Conservation (phyloP, 768 basidiomycete genomes). For the Termitomyces sp. region DNA sequence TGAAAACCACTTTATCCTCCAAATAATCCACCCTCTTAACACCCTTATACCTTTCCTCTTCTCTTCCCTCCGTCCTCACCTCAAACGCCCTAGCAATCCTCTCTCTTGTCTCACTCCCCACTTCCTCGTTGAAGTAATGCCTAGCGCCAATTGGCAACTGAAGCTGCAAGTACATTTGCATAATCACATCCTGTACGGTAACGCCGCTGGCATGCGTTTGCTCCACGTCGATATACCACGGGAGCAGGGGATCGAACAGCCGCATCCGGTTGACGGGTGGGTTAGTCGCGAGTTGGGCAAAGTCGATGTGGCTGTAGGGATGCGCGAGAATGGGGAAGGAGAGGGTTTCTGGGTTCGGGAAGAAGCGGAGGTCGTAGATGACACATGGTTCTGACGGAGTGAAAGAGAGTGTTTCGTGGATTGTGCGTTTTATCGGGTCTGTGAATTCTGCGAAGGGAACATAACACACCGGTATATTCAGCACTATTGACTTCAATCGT, state of each 20-base stretch:
- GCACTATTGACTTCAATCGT: not conserved
- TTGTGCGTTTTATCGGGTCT: not conserved
- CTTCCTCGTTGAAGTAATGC: slow-evolving; percentile 60
- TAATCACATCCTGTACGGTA: slow-evolving; percentile 54
- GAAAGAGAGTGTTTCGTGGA: not conserved
- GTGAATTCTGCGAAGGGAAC: not conserved
- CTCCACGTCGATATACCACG: slow-evolving; percentile 65
- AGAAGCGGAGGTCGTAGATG: not conserved
- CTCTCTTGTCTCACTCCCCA: slow-evolving; percentile 43
- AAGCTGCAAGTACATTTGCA: slow-evolving; percentile 41
- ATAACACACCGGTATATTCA: not conserved
- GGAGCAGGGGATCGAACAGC: slow-evolving; percentile 51
- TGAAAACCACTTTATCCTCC: slow-evolving; percentile 46
- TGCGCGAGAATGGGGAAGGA: not conserved
- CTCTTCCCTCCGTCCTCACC: slow-evolving; percentile 36
- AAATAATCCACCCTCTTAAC: slow-evolving; percentile 61
- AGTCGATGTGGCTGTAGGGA: slow-evolving; percentile 38
- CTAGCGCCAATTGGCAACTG: slow-evolving; percentile 39
- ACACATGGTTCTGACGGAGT: not conserved
- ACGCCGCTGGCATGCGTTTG: slow-evolving; percentile 48
- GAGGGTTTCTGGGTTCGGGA: not conserved
- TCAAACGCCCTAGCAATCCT: slow-evolving; percentile 43
- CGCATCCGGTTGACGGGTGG: slow-evolving; percentile 51
- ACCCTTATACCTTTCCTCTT: slow-evolving; percentile 35
- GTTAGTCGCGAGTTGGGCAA: slow-evolving; percentile 50